phyloP scores from a whole-genome alignment of 2,329 filamentous ascomycete genomes.

The Xylaria sp. region DNA sequence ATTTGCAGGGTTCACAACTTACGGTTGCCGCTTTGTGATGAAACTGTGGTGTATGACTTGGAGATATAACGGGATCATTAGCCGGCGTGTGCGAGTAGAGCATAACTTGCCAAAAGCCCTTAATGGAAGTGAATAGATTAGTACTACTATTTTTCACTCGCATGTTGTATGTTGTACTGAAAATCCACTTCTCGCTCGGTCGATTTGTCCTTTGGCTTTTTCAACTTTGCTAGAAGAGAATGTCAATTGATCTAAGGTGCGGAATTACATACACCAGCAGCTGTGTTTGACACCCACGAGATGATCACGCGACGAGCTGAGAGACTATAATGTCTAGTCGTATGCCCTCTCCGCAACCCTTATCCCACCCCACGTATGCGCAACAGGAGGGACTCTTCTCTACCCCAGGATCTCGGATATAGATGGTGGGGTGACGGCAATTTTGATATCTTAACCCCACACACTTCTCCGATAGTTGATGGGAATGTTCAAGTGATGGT shows the following conservation, averaged over 20 bases:
- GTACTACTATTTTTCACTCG: too few species aligned
- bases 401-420: neutral
- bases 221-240: too few species aligned
- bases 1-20: neutral
- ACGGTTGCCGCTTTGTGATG: neutral
- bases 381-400: neutral
- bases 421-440: neutral
- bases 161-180: too few species aligned
- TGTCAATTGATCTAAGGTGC: neutral
- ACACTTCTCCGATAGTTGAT: neutral
- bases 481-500: neutral
- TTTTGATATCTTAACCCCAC: neutral
- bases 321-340: neutral
- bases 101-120: too few species aligned
- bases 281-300: too few species aligned
- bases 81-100: too few species aligned
- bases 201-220: too few species aligned
- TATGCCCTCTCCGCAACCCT: neutral
- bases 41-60: neutral
- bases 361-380: neutral
- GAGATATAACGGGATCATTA: neutral
- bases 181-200: too few species aligned
- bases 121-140: too few species aligned
- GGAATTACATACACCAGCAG: neutral
- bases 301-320: neutral